Evolutionary conservation across 75 land plant species (phyloP).

Genomic region (Isoetes taiwanensis): DNA sequence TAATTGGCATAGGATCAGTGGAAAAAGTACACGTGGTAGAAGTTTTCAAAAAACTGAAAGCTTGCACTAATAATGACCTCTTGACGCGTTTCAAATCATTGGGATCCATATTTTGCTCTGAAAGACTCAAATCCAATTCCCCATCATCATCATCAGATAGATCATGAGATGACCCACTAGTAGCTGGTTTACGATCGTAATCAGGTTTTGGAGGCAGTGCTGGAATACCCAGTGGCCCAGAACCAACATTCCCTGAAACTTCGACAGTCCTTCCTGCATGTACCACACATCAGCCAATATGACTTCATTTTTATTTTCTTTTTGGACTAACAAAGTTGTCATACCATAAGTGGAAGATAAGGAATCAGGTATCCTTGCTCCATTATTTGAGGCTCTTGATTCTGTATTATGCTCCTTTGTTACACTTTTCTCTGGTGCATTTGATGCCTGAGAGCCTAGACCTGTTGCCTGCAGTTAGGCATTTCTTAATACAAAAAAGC

Average conservation of each 20-base stretch:
- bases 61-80: slow-evolving; percentile 27
- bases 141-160: slow-evolving; percentile 68
- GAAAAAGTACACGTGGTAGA: not conserved
- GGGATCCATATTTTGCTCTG: slow-evolving; percentile 38
- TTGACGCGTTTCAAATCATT: slow-evolving; percentile 56
- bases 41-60: slow-evolving; percentile 5
- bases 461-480: too few relatives aligned
- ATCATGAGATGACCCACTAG: slow-evolving; percentile 52
- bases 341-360: too few relatives aligned
- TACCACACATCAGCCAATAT: too few relatives aligned
- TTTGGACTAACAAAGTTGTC: too few relatives aligned
- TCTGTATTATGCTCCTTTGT: too few relatives aligned
- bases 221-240: slow-evolving; percentile 36
- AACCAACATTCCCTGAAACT: not conserved
- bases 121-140: slow-evolving; percentile 33
- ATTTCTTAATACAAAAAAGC: too few relatives aligned
- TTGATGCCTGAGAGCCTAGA: too few relatives aligned
- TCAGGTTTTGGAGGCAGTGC: slow-evolving; percentile 37
- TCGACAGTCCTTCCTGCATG: too few relatives aligned
- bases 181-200: slow-evolving; percentile 16
- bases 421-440: too few relatives aligned
- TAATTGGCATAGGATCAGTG: not conserved
- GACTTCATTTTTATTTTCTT: too few relatives aligned
- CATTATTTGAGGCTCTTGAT: too few relatives aligned
- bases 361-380: too few relatives aligned